phyloP scores from a whole-genome alignment of 148 eudicot species.

The Persicaria maculosa region DNA sequence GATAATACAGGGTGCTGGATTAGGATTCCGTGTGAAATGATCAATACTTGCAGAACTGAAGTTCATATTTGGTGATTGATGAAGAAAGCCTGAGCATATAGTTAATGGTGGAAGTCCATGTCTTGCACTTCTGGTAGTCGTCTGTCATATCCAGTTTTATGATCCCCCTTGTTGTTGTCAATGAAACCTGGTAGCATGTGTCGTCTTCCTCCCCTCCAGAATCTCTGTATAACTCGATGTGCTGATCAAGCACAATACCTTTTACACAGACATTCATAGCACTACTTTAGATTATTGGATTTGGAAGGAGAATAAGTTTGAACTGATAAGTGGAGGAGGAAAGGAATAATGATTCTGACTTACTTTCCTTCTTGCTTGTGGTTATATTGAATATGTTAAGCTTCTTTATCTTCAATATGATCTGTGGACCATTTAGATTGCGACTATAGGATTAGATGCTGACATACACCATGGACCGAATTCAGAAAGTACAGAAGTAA shows the following conservation, averaged over 20 bases:
- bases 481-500: not conserved
- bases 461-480: not conserved
- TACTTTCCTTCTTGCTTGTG: slow-evolving; percentile 72
- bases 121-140: slow-evolving; percentile 55
- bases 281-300: not conserved
- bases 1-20: not conserved
- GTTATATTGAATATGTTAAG: slow-evolving; percentile 49
- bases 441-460: not conserved
- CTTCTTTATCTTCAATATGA: slow-evolving; percentile 62
- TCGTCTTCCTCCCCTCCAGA: slow-evolving; percentile 42
- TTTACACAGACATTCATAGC: not conserved
- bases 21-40: not conserved
- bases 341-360: slow-evolving; percentile 15
- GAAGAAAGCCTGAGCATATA: slow-evolving; percentile 64
- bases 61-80: slow-evolving; percentile 55
- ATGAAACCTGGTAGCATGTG: slow-evolving; percentile 70
- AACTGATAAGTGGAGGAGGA: not conserved
- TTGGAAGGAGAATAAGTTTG: not conserved
- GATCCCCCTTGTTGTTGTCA: slow-evolving; percentile 61
- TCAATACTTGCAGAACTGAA: slow-evolving; percentile 51
- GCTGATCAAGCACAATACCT: slow-evolving; percentile 60
- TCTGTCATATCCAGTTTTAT: slow-evolving; percentile 77
- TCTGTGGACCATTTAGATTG: slow-evolving; percentile 31
- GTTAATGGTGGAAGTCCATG: slow-evolving; percentile 71
- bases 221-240: slow-evolving; percentile 69